Evolutionary conservation across 768 basidiomycete species (phyloP).

Genomic region (Cystofilobasidium ferigula): DNA sequence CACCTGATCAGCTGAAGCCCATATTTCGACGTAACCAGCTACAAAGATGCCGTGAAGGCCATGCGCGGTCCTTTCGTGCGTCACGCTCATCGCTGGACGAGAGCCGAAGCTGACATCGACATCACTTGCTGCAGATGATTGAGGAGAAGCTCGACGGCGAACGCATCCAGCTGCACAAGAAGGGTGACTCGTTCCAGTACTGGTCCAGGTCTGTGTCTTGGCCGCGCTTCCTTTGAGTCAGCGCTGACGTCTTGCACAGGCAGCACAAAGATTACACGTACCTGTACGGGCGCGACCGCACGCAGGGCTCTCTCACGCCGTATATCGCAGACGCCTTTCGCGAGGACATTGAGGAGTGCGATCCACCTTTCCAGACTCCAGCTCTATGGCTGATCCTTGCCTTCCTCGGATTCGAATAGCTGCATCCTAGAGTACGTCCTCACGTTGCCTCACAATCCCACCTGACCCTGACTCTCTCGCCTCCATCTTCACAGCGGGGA

Average conservation of each 20-base stretch:
- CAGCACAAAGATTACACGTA: conserved; percentile 86
- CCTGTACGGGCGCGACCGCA: conserved; percentile 62
- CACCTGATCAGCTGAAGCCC: background rate
- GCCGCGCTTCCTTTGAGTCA: conserved; percentile 9
- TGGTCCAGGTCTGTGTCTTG: conserved; percentile 60
- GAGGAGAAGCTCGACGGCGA: conserved; percentile 98
- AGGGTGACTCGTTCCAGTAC: conserved; percentile 81
- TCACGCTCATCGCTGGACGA: background rate
- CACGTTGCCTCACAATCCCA: background rate
- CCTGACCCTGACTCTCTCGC: background rate
- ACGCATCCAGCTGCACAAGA: conserved; percentile 86
- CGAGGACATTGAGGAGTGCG: conserved; percentile 67
- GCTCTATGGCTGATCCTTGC: conserved; percentile 7
- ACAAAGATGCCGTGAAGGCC: background rate
- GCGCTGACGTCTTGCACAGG: conserved; percentile 40
- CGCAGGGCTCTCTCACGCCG: conserved; percentile 77
- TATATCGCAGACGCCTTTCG: conserved; percentile 68
- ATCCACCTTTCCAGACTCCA: background rate
- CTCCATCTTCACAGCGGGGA: conserved; percentile 50
- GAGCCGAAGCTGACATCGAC: background rate
- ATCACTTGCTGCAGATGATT: conserved; percentile 47
- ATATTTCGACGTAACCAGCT: background rate
- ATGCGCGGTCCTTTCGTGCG: conserved; percentile 7
- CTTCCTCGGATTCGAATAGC: conserved; percentile 41
- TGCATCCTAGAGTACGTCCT: conserved; percentile 60